Percentiles rank a stretch among this genome's conserved stretches.
Evolutionary conservation across 345 rosid species (phyloP).

Genomic region (Citrus unshiu): DNA sequence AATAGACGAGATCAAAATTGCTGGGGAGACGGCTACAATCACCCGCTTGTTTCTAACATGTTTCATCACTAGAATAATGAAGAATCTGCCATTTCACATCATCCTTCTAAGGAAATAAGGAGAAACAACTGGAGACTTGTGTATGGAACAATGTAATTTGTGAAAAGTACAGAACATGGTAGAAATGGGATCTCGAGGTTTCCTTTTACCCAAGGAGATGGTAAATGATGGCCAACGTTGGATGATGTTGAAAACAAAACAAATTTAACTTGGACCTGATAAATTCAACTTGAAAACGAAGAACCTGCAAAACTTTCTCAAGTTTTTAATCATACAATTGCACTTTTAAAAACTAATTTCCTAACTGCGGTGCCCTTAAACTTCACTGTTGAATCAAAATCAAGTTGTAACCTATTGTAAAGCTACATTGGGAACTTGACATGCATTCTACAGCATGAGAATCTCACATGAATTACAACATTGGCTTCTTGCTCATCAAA

Average conservation of each 20-base stretch:
- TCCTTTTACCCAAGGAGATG: no score
- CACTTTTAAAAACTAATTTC: neutral
- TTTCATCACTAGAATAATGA: no score
- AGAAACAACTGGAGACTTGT: no score
- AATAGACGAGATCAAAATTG: no score
- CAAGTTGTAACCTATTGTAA: neutral
- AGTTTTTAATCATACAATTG: neutral
- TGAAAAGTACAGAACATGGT: no score
- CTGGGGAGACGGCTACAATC: no score
- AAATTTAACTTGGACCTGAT: neutral
- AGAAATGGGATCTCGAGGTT: no score
- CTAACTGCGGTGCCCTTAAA: neutral
- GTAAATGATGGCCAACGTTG: neutral
- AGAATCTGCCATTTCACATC: no score
- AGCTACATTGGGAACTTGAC: neutral
- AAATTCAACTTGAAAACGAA: neutral
- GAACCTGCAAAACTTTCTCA: neutral
- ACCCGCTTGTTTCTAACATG: no score
- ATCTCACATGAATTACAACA: neutral
- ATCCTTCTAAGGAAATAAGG: no score
- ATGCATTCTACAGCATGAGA: no score
- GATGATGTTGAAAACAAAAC: neutral
- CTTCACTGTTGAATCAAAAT: neutral
- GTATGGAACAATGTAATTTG: no score
- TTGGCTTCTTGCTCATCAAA: neutral